Conservation (phyloP, 2,329 filamentous ascomycete genomes). For the Colletotrichum sublineola region DNA sequence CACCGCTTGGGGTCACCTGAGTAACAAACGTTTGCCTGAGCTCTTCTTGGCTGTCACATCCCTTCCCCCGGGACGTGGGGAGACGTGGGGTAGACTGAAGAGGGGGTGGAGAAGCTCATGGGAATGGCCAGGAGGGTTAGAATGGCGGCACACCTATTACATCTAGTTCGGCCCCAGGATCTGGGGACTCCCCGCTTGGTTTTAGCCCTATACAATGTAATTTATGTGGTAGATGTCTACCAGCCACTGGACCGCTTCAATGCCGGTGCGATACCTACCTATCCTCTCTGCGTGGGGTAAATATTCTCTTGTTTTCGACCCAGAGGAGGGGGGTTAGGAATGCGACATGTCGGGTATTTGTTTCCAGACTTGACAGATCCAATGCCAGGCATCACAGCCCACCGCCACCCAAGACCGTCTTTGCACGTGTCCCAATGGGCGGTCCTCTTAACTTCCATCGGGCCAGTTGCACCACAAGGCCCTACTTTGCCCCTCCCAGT, state of each 20-base stretch:
- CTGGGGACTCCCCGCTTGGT: neutral
- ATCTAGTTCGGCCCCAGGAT: neutral
- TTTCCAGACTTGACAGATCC: slow-evolving; percentile 51
- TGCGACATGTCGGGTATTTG: slow-evolving; percentile 43
- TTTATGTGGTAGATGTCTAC: too few relatives aligned
- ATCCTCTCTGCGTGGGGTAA: neutral
- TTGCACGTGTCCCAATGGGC: slow-evolving; percentile 51
- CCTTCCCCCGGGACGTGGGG: slow-evolving; percentile 26
- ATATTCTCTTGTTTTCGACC: slow-evolving; percentile 14
- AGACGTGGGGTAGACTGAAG: neutral
- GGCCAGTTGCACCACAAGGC: too few relatives aligned
- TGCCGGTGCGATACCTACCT: neutral
- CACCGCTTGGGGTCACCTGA: neutral
- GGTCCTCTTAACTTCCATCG: too few relatives aligned
- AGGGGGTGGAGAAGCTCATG: neutral
- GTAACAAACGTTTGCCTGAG: neutral
- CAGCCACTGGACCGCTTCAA: neutral
- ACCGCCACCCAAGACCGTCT: slow-evolving; percentile 60
- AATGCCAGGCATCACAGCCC: slow-evolving; percentile 62
- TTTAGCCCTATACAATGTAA: neutral
- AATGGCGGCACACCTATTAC: neutral
- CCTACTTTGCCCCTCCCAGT: too few relatives aligned
- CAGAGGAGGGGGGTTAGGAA: neutral
- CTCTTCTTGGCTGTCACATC: slow-evolving; percentile 21
- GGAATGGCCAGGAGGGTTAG: neutral